Conservation (phyloP, 1,284 basidiomycete genomes). For the Moniliophthora roreri region DNA sequence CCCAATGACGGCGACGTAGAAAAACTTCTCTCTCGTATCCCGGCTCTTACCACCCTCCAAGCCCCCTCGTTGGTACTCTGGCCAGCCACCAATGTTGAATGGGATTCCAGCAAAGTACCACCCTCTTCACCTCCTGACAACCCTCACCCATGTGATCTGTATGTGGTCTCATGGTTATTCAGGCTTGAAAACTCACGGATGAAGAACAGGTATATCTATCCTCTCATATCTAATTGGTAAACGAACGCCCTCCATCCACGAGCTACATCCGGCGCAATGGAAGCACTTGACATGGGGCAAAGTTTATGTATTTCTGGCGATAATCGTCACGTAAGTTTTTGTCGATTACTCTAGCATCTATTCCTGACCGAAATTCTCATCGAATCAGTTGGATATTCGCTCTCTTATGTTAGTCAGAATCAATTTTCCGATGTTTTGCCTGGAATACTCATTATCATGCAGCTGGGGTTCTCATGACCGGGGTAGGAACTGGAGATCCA, state of each 20-base stretch:
- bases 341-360: background rate
- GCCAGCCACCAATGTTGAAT: too few species aligned
- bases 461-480: background rate
- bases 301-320: background rate
- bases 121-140: too few species aligned
- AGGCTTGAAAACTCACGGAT: too few species aligned
- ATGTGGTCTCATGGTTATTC: too few species aligned
- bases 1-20: too few species aligned
- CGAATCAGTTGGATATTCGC: background rate
- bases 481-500: background rate
- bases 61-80: too few species aligned
- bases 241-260: background rate
- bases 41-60: too few species aligned
- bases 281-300: conserved; percentile 2
- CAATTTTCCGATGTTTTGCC: background rate
- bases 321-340: background rate
- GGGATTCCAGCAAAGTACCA: too few species aligned
- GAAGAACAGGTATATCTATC: background rate
- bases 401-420: background rate
- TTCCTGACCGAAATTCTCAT: background rate
- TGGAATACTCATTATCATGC: background rate
- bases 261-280: background rate
- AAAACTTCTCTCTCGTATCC: too few species aligned
- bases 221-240: background rate
- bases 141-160: too few species aligned